Conservation (phyloP, 768 basidiomycete species). For the Plicaturopsis crispa region DNA sequence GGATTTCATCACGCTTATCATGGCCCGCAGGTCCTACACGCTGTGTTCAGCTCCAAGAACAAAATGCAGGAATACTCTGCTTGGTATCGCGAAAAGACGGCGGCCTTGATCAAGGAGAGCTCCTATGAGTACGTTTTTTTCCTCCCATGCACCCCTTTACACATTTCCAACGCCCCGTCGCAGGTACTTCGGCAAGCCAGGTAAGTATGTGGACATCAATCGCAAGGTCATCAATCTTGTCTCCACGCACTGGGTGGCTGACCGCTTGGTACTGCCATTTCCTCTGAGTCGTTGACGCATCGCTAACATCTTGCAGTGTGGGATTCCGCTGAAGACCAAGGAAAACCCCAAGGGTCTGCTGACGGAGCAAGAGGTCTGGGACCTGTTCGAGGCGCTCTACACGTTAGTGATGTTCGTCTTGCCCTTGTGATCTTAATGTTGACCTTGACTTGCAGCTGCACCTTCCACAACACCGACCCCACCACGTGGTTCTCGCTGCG, state of each 20-base stretch:
- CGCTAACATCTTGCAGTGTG: conserved; percentile 22
- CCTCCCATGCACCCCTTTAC: too few species aligned
- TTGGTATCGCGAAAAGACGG: conserved; percentile 22
- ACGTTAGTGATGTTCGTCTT: conserved; percentile 16
- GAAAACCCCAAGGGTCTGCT: conserved; percentile 33
- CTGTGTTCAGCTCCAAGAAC: conserved; percentile 28
- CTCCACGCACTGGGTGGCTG: conserved; percentile 31
- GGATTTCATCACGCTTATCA: neutral
- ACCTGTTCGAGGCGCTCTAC: conserved; percentile 34
- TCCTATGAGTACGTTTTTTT: too few species aligned
- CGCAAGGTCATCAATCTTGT: conserved; percentile 40
- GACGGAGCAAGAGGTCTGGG: conserved; percentile 40
- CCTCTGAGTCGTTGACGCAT: conserved; percentile 1
- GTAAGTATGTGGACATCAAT: conserved; percentile 37
- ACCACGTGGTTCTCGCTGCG: conserved; percentile 11
- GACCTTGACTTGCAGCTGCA: conserved; percentile 4
- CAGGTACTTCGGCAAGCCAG: conserved; percentile 25
- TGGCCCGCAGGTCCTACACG: conserved; percentile 21
- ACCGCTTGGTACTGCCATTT: conserved; percentile 23
- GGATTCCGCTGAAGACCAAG: conserved; percentile 39
- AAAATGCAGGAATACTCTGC: conserved; percentile 18
- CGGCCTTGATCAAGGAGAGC: conserved; percentile 22
- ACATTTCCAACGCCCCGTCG: too few species aligned
- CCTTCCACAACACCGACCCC: conserved; percentile 12
- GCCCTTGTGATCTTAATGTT: neutral